Conservation (phyloP, 257 asterid species). For the Solanum neorickii region DNA sequence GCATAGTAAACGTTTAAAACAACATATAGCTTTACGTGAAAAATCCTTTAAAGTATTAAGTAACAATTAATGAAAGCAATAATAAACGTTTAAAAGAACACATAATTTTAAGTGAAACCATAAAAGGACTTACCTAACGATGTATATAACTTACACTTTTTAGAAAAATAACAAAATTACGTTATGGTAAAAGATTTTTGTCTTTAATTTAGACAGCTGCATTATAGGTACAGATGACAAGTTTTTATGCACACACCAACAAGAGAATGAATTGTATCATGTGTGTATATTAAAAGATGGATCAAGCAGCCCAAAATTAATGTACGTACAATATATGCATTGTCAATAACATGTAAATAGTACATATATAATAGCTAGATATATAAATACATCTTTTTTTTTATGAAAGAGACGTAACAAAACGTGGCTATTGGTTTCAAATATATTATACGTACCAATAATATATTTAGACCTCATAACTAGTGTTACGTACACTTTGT, state of each 20-base stretch:
- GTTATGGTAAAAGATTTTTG: background rate
- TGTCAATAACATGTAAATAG: background rate
- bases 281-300: background rate
- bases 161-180: background rate
- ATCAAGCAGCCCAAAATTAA: background rate
- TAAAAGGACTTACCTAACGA: background rate
- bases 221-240: background rate
- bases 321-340: background rate
- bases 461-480: background rate
- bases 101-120: background rate
- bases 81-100: background rate
- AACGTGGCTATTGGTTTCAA: background rate
- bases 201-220: background rate
- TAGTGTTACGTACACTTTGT: background rate
- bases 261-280: background rate
- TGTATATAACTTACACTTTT: background rate
- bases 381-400: background rate
- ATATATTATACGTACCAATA: background rate
- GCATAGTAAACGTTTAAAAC: too few relatives aligned
- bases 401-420: background rate
- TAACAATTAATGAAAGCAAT: too few relatives aligned
- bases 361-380: background rate
- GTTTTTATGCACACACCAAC: background rate
- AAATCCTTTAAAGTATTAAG: too few relatives aligned
- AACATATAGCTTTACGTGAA: too few relatives aligned